Evolutionary conservation across 2,329 filamentous ascomycete genomes (phyloP).

Genomic region (Colletotrichum sp.): DNA sequence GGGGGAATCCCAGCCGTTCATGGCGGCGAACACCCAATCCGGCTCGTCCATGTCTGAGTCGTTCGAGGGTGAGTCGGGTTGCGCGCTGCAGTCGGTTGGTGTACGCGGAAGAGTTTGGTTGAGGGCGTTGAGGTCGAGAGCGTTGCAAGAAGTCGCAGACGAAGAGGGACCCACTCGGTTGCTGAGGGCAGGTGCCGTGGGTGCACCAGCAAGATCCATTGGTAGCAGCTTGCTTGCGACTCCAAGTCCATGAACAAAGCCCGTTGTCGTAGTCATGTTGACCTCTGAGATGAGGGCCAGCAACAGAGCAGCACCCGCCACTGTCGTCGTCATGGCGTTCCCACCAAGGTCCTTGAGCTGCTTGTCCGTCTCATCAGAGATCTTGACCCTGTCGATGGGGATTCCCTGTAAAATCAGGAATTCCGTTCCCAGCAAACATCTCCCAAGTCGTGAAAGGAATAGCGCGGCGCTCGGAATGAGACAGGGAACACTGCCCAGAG

Average conservation of each 20-base stretch:
- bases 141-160: background rate
- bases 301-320: slow-evolving; percentile 68
- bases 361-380: slow-evolving; percentile 65
- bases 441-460: slow-evolving; percentile 64
- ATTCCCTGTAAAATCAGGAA: slow-evolving; percentile 71
- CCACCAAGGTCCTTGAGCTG: slow-evolving; percentile 74
- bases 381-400: slow-evolving; percentile 62
- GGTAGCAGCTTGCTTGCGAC: background rate
- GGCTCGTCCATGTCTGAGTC: background rate
- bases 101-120: background rate
- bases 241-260: background rate
- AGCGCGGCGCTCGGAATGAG: slow-evolving; percentile 69
- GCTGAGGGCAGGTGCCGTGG: background rate
- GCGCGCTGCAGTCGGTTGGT: background rate
- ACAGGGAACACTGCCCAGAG: slow-evolving; percentile 66
- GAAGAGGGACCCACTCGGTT: background rate
- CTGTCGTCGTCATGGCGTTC: slow-evolving; percentile 80
- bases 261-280: background rate
- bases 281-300: slow-evolving; percentile 53
- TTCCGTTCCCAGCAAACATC: slow-evolving; percentile 66
- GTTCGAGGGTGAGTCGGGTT: background rate
- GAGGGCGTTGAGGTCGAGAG: background rate
- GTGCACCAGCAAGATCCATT: background rate
- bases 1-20: background rate
- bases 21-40: background rate